Base-by-base conservation (phyloP, 352 stramenopile genomes). In the Globisporangium orthogonon region DNA sequence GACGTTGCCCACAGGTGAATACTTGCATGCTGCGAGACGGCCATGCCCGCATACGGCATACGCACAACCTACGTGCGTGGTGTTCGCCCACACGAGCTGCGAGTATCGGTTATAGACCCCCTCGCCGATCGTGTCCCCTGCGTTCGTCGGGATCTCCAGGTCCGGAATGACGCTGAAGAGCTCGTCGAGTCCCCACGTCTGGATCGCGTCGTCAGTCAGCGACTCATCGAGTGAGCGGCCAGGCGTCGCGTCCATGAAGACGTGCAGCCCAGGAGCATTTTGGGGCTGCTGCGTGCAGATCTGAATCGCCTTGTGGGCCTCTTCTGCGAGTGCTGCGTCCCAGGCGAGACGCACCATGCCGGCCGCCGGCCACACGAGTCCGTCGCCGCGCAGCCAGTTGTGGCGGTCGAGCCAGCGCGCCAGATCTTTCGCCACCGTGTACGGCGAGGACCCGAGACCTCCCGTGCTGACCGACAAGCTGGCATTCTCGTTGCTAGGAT, bases 331-430 rank as follows among this genome's bases (percentile, higher is more conserved):
- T 35, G 40, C 49, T n/a, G 48, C 48, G 10, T 58, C 55, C 54
- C 55, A 66, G 9, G 39, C 14, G 41, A 66, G 31, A 23, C 44
- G 29, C 18, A 0, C 15, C 60, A 66, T 66, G 14, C 57, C 28
- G 1, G 47, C 55, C 1, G 60, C 60, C 2, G 46, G 17, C 39
- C 41, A 66, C 18, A 62, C 39, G n/a, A 66, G 54, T 18, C 54
- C 60, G 15, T 66, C 60, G 28, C 45, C 52, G 37, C 60, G 60
- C 13, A 66, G 50, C 54, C 54, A 66, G 37, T 66, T 61, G 41
- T 50, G 48, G 18, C 60, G 55, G 23, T 66, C 60, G 18, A 66
- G 60, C 60, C 60, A 66, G 1, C 50, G 43, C 29, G 54, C 48
- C n/a, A 46, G 60, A 33, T 66, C 60, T 0, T n/a, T 41, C 7